Base-by-base conservation (phyloP, 495 filamentous ascomycete species). In the Xylaria cubensis region DNA sequence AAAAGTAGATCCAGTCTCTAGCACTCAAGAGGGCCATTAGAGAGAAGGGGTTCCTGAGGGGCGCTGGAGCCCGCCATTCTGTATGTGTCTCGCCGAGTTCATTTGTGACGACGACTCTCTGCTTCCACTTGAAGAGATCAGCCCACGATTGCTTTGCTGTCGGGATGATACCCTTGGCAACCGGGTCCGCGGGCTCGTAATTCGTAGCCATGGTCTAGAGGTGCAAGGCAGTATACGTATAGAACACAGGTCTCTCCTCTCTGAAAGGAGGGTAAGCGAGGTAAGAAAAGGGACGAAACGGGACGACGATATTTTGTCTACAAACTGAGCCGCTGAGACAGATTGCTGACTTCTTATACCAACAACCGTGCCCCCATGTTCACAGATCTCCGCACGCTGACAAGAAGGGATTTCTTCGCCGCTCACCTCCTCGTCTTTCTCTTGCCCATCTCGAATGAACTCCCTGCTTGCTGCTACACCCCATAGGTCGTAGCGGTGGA, bases 41-140 rank as follows among this genome's bases (percentile, higher is more conserved):
- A 26, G 83, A 87, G 79, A 92, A 79, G 19, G 91, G 91, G 74
- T 92, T 92, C 58, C 84, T 76, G 51, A 92, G 80, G 0, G 85
- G 88, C 13, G 85, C 83, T 0, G 91, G 90, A 4, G 78, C 66
- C 39, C 88, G 86, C 90, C 90, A 93, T 81, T 91, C 90, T 34
- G 84, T 80, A 55, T 81, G 74, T 1, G 78, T 75, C 75, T 89
- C 85, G 24, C 88, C 89, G 66, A 85, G 81, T 24, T 87, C 86
- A 75, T 91, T 90, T 48, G 81, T 87, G 17, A 92, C 83, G 41
- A 87, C 82, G n/a, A 90, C 86, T 68, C 90, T 84, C 80, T 91
- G 89, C 76, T 90, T 90, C 87, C 88, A 92, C 64, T 75, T 84
- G 79, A 92, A 92, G 42, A 93, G 84, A 76, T 93, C 90, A n/a